phyloP scores from a whole-genome alignment of 192 early-diverging fungal genomes.

The Haplosporangium gracile region DNA sequence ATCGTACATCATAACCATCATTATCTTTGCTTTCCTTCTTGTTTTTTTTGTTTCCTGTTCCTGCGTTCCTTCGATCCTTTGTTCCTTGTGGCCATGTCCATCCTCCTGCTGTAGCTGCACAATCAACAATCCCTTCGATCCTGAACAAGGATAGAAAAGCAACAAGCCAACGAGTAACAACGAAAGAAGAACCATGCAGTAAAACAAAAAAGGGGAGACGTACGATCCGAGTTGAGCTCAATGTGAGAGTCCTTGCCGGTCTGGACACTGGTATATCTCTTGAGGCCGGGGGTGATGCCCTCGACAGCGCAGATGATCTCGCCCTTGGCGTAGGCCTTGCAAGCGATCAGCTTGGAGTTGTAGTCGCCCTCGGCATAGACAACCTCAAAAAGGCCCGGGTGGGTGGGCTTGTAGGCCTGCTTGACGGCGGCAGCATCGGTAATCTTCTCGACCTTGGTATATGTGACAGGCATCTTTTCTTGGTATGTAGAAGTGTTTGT shows the following conservation, averaged over 20 bases:
- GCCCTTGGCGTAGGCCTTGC: slow-evolving; percentile 58
- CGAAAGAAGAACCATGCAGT: too few species aligned
- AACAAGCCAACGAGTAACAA: background rate
- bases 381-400: slow-evolving; percentile 60
- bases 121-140: background rate
- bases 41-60: too few species aligned
- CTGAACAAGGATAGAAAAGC: background rate
- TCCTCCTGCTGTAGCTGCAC: background rate
- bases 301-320: slow-evolving; percentile 59
- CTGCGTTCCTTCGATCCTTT: too few species aligned
- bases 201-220: slow-evolving; percentile 1
- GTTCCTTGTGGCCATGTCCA: background rate
- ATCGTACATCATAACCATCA: too few species aligned
- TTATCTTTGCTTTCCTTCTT: too few species aligned
- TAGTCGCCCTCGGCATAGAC: slow-evolving; percentile 58
- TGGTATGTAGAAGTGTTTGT: background rate
- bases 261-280: slow-evolving; percentile 69
- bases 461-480: slow-evolving; percentile 42
- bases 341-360: slow-evolving; percentile 61
- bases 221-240: slow-evolving; percentile 68
- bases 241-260: slow-evolving; percentile 60
- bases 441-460: slow-evolving; percentile 52
- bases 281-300: slow-evolving; percentile 63
- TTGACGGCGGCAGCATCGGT: slow-evolving; percentile 54
- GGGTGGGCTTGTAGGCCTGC: slow-evolving; percentile 56